Percentiles rank a stretch among this genome's conserved stretches.
phyloP scores from a whole-genome alignment of 2,329 filamentous ascomycete species.

The Daldinia sp. region DNA sequence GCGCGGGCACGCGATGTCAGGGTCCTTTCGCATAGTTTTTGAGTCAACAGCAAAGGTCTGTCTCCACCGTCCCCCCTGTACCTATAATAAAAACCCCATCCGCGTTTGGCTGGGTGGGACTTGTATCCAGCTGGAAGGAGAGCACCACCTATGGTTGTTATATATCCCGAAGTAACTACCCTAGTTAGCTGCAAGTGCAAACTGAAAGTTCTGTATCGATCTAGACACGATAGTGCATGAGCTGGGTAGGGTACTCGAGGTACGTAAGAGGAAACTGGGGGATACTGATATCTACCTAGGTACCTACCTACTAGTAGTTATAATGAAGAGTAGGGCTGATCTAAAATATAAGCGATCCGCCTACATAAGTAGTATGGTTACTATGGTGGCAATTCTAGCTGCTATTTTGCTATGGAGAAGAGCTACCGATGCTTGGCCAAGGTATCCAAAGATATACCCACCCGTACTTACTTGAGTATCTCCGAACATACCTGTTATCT shows the following conservation, averaged over 20 bases:
- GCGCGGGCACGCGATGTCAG: neutral
- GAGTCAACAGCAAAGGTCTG: neutral
- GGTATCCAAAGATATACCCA: too few relatives aligned
- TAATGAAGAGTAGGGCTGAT: neutral
- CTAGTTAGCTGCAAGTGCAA: neutral
- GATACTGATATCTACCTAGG: neutral
- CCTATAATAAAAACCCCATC: neutral
- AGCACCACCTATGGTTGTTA: neutral
- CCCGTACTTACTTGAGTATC: too few relatives aligned
- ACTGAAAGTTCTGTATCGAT: neutral
- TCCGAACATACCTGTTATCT: too few relatives aligned
- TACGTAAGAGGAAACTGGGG: neutral
- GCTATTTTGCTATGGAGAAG: neutral
- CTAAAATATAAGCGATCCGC: neutral
- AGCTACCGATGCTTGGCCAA: neutral
- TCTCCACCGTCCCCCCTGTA: conserved; percentile 2
- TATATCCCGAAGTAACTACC: neutral
- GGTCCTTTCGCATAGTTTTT: neutral
- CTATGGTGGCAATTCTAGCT: neutral
- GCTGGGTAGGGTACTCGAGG: neutral
- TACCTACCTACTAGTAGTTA: too few relatives aligned
- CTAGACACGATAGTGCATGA: neutral
- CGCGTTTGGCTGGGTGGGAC: neutral
- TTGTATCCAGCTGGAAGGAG: neutral
- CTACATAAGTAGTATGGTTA: too few relatives aligned